Evolutionary conservation across 176 grass and related monocot genomes (phyloP).

Genomic region (Bothriochloa decipiens): DNA sequence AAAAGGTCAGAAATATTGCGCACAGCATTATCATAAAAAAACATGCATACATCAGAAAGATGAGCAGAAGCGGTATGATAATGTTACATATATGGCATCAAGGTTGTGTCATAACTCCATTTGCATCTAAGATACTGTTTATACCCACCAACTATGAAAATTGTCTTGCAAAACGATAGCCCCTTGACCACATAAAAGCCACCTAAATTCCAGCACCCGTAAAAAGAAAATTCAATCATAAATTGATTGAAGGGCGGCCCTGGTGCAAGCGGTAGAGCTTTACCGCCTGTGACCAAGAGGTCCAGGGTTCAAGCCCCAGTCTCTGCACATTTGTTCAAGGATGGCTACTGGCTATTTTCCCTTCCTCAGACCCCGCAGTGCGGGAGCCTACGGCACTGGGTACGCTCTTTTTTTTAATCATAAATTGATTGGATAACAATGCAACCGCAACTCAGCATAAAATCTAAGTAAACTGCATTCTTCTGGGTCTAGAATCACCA

Average conservation of each 20-base stretch:
- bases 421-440: not conserved
- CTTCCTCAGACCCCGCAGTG: no score
- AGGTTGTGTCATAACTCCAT: not conserved
- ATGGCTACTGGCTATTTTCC: no score
- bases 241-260: no score
- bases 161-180: not conserved
- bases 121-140: not conserved
- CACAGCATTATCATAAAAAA: not conserved
- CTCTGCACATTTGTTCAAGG: no score
- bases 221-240: slow-evolving; percentile 2
- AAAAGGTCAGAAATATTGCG: not conserved
- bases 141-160: not conserved
- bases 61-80: not conserved
- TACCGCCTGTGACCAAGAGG: no score
- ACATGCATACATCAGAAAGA: not conserved
- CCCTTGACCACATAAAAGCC: not conserved
- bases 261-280: no score
- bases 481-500: not conserved
- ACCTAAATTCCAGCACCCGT: not conserved
- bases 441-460: not conserved
- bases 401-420: no score
- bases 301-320: no score
- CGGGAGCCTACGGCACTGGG: no score
- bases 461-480: slow-evolving; percentile 13
- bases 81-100: not conserved